Base-by-base conservation (phyloP, 345 rosid genomes). In the Kandelia obovata region DNA sequence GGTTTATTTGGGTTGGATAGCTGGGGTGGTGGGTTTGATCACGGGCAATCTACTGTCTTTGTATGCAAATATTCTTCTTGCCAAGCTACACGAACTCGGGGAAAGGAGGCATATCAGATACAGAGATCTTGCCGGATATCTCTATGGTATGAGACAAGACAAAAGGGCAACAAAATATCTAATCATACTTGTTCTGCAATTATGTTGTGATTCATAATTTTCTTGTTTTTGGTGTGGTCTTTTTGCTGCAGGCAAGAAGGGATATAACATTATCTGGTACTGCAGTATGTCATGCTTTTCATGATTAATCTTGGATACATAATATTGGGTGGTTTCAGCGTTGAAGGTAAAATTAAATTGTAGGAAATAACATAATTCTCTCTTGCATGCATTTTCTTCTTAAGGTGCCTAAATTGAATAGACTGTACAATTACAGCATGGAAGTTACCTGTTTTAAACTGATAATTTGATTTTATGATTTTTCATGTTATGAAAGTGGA, bases 71-170 rank as follows among this genome's bases (percentile, higher is more conserved):
- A 28, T 80, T 74, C 96, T 95, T 55, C 53, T 92, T 49, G 98
- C 99, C 32, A 85, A 87, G 79, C 90, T 95, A 68, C 99, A 95
- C 71, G 93, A 92, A 78, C 74, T 80, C 66, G 99, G 91, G 56
- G 97, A 93, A 59, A 95, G 62, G 80, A 86, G 97, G 80, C 99
- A 90, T 74, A 95, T 92, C 77, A 83, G 99, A 65, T 95, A 92
- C 69, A 85, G 97, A 81, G 97, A 95, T 77, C 96, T 95, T 6
- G 97, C 96, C 4, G 94, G 93, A 47, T 78, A 76, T 72, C 67
- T 91, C 30, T 95, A 92, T 57, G 96, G 97, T 91, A 82, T 25
- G 69, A 37, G 37, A 60, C 26, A 17, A 60, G 59, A 56, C 30
- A 23, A 15, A 23, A 21, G 16, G 17, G 10, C 10, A 21, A 56